phyloP scores from a whole-genome alignment of 2,329 filamentous ascomycete species.

The Chlorencoelia australis region DNA sequence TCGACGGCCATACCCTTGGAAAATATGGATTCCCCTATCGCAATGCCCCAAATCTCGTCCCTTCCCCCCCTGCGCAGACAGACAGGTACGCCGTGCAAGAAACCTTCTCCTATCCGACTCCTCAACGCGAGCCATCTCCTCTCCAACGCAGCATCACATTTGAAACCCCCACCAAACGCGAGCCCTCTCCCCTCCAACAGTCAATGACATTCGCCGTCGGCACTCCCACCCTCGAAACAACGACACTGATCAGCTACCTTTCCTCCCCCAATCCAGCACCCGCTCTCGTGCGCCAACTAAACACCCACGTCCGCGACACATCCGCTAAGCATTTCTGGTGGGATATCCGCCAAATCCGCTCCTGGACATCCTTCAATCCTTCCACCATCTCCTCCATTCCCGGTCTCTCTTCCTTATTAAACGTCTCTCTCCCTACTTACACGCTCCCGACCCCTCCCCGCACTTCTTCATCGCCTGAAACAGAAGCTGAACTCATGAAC shows the following conservation, averaged over 20 bases:
- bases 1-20: conserved; percentile 55
- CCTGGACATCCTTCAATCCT: conserved; percentile 73
- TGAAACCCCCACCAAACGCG: conserved; percentile 29
- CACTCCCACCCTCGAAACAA: conserved; percentile 35
- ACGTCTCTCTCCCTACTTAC: conserved; percentile 52
- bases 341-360: conserved; percentile 80
- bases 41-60: conserved; percentile 51
- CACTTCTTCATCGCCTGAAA: conserved; percentile 60
- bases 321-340: conserved; percentile 86
- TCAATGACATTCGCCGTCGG: conserved; percentile 25
- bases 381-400: conserved; percentile 62
- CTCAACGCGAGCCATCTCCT: conserved; percentile 37
- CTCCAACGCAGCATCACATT: conserved; percentile 25
- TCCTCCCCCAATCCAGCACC: conserved; percentile 72
- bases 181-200: conserved; percentile 34
- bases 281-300: conserved; percentile 69
- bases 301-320: conserved; percentile 55
- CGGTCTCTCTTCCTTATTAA: conserved; percentile 62
- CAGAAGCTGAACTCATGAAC: conserved; percentile 63
- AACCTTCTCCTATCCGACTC: conserved; percentile 25
- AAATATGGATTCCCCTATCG: conserved; percentile 80
- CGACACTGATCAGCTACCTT: conserved; percentile 69
- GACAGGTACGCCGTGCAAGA: conserved; percentile 39
- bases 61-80: conserved; percentile 19
- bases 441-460: conserved; percentile 43